Conservation (phyloP, 2,329 filamentous ascomycete genomes). For the Colletotrichum gigasporum region DNA sequence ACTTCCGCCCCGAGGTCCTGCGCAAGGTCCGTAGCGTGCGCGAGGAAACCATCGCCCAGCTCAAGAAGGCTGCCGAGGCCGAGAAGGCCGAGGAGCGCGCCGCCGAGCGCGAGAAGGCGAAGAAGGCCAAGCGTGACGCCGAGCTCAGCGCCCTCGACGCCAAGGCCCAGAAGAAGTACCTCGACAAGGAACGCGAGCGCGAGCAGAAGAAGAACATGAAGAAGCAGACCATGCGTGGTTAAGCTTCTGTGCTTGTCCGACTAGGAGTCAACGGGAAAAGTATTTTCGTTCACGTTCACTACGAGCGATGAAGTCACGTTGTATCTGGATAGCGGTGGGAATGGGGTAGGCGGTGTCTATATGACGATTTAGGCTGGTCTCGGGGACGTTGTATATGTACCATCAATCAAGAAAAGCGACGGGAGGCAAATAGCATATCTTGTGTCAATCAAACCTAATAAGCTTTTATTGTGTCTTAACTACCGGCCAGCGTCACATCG, state of each 20-base stretch:
- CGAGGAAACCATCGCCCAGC: constrained; percentile 81
- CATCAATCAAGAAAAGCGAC: constrained; percentile 13
- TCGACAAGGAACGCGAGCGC: constrained; percentile 83
- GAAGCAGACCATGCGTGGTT: constrained; percentile 64
- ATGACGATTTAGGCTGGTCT: constrained; percentile 9
- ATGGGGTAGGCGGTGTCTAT: constrained; percentile 16
- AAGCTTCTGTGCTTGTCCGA: constrained; percentile 25
- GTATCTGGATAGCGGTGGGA: not conserved
- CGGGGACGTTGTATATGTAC: constrained; percentile 20
- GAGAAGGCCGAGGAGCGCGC: constrained; percentile 82
- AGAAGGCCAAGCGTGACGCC: constrained; percentile 90
- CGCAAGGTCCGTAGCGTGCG: constrained; percentile 84
- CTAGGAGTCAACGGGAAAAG: not conserved
- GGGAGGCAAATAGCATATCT: constrained; percentile 13
- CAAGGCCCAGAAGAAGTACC: constrained; percentile 86
- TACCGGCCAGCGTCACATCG: not conserved
- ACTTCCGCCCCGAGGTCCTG: constrained; percentile 90
- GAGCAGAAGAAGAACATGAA: constrained; percentile 67
- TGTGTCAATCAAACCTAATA: constrained; percentile 24
- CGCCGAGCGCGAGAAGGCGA: constrained; percentile 76
- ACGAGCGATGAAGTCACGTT: too few relatives aligned
- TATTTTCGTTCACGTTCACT: not conserved
- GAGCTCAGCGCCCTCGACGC: constrained; percentile 80
- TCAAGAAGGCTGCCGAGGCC: constrained; percentile 83
- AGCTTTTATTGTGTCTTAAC: not conserved